phyloP scores from a whole-genome alignment of 495 filamentous ascomycete genomes.

The Neurospora sp. region DNA sequence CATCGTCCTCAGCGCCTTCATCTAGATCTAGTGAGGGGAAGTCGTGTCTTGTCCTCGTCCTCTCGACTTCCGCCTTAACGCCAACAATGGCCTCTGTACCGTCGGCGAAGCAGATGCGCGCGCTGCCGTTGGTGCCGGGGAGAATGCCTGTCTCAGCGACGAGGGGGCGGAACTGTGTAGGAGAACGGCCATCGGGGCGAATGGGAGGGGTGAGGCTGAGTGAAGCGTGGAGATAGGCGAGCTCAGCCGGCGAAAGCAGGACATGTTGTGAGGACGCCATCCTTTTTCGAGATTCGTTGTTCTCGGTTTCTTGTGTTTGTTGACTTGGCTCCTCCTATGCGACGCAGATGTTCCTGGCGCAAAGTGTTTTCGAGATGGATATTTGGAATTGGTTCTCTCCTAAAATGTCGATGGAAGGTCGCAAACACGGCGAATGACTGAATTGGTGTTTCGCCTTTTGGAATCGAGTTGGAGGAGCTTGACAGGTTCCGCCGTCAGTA shows the following conservation, averaged over 20 bases:
- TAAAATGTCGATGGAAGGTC: neutral
- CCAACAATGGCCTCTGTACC: slow-evolving; percentile 93
- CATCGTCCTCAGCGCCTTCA: slow-evolving; percentile 18
- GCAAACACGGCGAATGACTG: neutral
- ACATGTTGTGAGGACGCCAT: slow-evolving; percentile 37
- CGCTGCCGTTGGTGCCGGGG: slow-evolving; percentile 81
- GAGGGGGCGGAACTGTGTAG: slow-evolving; percentile 83
- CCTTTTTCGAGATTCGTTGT: neutral
- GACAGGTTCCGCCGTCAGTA: neutral
- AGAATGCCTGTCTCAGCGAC: slow-evolving; percentile 83
- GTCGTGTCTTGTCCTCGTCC: slow-evolving; percentile 36
- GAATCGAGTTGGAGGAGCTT: neutral
- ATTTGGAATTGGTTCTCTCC: neutral
- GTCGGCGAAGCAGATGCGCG: slow-evolving; percentile 86
- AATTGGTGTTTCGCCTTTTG: neutral
- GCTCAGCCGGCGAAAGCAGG: slow-evolving; percentile 86
- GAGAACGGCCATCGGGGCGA: slow-evolving; percentile 74
- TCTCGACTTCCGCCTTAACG: slow-evolving; percentile 87
- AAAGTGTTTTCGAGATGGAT: neutral
- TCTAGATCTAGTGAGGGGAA: slow-evolving; percentile 4
- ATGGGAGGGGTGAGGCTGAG: slow-evolving; percentile 71
- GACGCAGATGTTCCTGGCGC: neutral
- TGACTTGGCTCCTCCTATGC: neutral
- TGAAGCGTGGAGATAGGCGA: slow-evolving; percentile 88
- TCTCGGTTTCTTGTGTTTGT: neutral